Evolutionary conservation across 2,329 filamentous ascomycete species (phyloP).

Genomic region (Dactylellina haptotyla): DNA sequence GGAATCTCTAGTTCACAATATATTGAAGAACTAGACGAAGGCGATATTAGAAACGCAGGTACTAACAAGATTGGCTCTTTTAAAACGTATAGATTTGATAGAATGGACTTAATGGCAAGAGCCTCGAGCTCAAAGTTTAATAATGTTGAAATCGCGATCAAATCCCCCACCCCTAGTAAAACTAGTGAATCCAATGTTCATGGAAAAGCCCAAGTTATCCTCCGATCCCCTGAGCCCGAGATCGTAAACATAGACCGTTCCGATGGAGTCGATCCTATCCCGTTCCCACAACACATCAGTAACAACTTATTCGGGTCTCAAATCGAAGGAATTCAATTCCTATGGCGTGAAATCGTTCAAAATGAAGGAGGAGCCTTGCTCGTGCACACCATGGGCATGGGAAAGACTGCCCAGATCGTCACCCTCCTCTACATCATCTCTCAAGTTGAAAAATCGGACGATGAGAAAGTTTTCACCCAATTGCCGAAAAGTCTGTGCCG

Average conservation of each 20-base stretch:
- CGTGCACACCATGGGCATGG: slow-evolving; percentile 77
- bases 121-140: too few species aligned
- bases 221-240: not conserved
- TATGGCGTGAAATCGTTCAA: slow-evolving; percentile 82
- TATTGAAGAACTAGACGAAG: too few species aligned
- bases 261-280: not conserved
- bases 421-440: slow-evolving; percentile 49
- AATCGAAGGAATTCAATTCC: slow-evolving; percentile 80
- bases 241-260: slow-evolving; percentile 10
- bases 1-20: too few species aligned
- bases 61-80: too few species aligned
- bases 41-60: too few species aligned
- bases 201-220: too few species aligned
- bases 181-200: too few species aligned
- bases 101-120: too few species aligned
- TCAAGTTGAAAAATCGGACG: slow-evolving; percentile 63
- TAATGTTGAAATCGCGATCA: too few species aligned
- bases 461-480: slow-evolving; percentile 70
- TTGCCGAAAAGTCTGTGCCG: slow-evolving; percentile 72
- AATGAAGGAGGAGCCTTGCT: slow-evolving; percentile 56
- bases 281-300: not conserved
- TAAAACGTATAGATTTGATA: too few species aligned
- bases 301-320: slow-evolving; percentile 64
- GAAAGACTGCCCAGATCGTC: slow-evolving; percentile 85
- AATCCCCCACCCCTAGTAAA: too few species aligned